A percentile compares a stretch with the other conserved stretches of the same genome.
Evolutionary conservation across 148 eudicot species (phyloP).

Genomic region (Heliosperma pusillum): DNA sequence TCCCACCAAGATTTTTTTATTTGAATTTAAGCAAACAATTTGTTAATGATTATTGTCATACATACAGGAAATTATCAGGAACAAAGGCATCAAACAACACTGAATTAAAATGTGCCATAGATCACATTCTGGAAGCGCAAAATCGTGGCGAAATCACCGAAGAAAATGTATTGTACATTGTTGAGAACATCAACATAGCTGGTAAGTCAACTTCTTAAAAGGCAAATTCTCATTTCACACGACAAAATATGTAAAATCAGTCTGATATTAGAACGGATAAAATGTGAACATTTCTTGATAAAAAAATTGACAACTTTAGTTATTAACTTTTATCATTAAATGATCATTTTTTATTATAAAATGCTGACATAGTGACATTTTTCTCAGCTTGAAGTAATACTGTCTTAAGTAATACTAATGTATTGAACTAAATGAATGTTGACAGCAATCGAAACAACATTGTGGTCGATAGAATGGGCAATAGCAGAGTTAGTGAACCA

Average conservation of each 20-base stretch:
- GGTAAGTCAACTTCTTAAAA: slow-evolving; percentile 45
- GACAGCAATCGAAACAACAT: slow-evolving; percentile 71
- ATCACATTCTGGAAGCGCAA: slow-evolving; percentile 64
- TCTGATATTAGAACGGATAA: no score
- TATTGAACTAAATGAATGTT: not conserved
- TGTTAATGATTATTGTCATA: not conserved
- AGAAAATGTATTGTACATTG: slow-evolving; percentile 71
- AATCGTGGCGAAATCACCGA: slow-evolving; percentile 74
- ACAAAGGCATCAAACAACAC: slow-evolving; percentile 39
- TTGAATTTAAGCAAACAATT: no score
- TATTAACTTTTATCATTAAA: no score
- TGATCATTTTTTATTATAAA: no score
- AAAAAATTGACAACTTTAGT: no score
- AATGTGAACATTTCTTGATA: no score
- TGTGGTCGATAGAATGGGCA: slow-evolving; percentile 83
- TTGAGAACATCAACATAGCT: slow-evolving; percentile 76
- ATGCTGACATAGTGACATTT: no score
- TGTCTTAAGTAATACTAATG: not conserved
- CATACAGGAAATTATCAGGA: slow-evolving; percentile 51
- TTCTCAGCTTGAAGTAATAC: no score
- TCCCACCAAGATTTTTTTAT: no score
- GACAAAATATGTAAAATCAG: no score
- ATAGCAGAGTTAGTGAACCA: slow-evolving; percentile 73
- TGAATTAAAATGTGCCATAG: slow-evolving; percentile 56
- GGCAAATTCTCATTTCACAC: no score